Conservation (phyloP, 1,284 basidiomycete species). For the Ceratobasidium sp. region DNA sequence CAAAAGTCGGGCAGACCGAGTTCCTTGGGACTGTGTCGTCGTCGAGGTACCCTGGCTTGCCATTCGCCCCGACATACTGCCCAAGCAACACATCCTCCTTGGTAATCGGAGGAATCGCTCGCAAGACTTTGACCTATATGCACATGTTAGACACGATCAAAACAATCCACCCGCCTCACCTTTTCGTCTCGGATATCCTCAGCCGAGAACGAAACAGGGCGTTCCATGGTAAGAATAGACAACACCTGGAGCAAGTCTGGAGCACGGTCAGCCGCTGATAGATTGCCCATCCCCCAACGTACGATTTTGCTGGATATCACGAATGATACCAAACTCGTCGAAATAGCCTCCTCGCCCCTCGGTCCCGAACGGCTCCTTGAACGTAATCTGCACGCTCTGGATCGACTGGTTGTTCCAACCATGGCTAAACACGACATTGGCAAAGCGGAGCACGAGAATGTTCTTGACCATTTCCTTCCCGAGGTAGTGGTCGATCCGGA, state of each 20-base stretch:
- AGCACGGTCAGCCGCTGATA: constrained; percentile 4
- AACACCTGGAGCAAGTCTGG: constrained; percentile 90
- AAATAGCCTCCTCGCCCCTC: constrained; percentile 98
- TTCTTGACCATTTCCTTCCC: constrained; percentile 99
- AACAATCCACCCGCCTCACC: constrained; percentile 54
- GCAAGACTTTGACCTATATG: constrained; percentile 86
- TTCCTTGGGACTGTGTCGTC: constrained; percentile 91
- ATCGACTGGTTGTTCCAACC: constrained; percentile 94
- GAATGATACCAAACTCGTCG: constrained; percentile 97
- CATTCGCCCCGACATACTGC: constrained; percentile 85
- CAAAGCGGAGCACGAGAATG: constrained; percentile 89
- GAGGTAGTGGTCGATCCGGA: constrained; percentile 97
- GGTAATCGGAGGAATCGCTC: constrained; percentile 82
- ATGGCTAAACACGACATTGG: constrained; percentile 84
- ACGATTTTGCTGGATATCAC: constrained; percentile 96
- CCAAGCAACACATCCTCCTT: constrained; percentile 82
- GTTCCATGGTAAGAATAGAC: constrained; percentile 92
- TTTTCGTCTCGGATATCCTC: constrained; percentile 98
- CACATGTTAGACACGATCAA: constrained; percentile 13
- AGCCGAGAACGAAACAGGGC: constrained; percentile 93
- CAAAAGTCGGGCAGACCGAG: constrained; percentile 91
- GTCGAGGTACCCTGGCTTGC: constrained; percentile 96
- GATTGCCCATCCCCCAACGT: constrained; percentile 50
- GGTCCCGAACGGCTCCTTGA: constrained; percentile 97
- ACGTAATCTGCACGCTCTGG: constrained; percentile 95